Conservation (phyloP, 1,284 basidiomycete species). For the Meira miltonrushii region DNA sequence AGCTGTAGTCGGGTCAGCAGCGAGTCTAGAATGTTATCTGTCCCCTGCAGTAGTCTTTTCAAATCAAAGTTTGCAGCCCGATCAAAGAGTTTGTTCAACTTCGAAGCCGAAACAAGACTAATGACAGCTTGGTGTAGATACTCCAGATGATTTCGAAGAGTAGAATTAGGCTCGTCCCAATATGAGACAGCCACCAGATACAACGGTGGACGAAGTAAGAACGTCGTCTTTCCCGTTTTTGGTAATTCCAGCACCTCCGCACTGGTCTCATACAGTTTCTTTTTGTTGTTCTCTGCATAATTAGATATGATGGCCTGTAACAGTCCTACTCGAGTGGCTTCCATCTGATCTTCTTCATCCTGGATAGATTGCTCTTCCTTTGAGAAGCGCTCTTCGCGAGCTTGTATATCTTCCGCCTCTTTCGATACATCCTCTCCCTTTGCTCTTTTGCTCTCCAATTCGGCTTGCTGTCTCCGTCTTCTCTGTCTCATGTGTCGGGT, state of each 20-base stretch:
- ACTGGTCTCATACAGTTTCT: constrained; percentile 29
- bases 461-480: background rate
- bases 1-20: constrained; percentile 32
- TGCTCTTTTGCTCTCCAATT: background rate
- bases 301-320: constrained; percentile 87
- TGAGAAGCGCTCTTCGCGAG: background rate
- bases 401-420: background rate
- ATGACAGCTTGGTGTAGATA: constrained; percentile 88
- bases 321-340: constrained; percentile 78
- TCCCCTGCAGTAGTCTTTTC: constrained; percentile 73
- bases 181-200: constrained; percentile 85
- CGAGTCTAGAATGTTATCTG: constrained; percentile 33
- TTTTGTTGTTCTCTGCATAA: constrained; percentile 50
- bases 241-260: constrained; percentile 14
- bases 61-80: constrained; percentile 86
- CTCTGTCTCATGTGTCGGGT: background rate
- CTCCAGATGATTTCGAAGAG: constrained; percentile 84
- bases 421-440: background rate
- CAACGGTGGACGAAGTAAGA: constrained; percentile 75
- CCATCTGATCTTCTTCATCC: constrained; percentile 56
- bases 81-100: constrained; percentile 78
- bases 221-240: constrained; percentile 63
- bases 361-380: background rate
- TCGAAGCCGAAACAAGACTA: constrained; percentile 77
- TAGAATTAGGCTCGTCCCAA: constrained; percentile 88